Conservation (phyloP, 2,329 filamentous ascomycete species). For the Xylariaceae sp. region DNA sequence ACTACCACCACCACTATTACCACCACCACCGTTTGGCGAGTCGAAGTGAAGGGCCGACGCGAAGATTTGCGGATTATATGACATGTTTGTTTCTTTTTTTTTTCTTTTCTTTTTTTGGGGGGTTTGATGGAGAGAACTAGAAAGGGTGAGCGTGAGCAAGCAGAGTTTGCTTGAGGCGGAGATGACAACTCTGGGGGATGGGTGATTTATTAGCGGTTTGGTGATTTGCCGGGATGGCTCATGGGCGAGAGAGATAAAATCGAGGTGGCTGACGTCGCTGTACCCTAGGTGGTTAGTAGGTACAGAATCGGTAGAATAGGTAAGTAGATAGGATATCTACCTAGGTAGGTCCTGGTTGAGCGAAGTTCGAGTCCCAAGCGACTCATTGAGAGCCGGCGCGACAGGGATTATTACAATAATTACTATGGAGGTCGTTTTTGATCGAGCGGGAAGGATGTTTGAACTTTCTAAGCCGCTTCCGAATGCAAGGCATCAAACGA, state of each 20-base stretch:
- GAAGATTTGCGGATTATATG: constrained; percentile 29
- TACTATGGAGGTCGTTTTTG: too few relatives aligned
- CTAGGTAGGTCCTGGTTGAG: not conserved
- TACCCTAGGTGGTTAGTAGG: not conserved
- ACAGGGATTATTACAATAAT: too few relatives aligned
- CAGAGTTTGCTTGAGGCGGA: not conserved
- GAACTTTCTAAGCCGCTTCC: too few relatives aligned
- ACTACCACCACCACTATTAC: constrained; percentile 7
- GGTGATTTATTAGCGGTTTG: not conserved
- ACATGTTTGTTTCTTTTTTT: constrained; percentile 8
- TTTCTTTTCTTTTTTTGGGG: not conserved
- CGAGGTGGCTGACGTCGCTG: not conserved
- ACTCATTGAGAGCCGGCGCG: too few relatives aligned
- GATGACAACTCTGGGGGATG: not conserved
- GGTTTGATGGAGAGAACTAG: not conserved
- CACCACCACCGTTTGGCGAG: constrained; percentile 17
- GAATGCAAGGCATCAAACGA: too few relatives aligned
- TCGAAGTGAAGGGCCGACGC: constrained; percentile 35
- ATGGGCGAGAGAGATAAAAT: not conserved
- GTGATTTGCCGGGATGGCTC: not conserved
- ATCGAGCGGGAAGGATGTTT: too few relatives aligned
- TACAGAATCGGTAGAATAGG: not conserved
- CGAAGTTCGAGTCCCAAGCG: too few relatives aligned
- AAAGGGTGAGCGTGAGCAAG: not conserved
- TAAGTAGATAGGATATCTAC: not conserved